Conservation (phyloP, 2,329 filamentous ascomycete species). For the Sclerotinia spermophila region DNA sequence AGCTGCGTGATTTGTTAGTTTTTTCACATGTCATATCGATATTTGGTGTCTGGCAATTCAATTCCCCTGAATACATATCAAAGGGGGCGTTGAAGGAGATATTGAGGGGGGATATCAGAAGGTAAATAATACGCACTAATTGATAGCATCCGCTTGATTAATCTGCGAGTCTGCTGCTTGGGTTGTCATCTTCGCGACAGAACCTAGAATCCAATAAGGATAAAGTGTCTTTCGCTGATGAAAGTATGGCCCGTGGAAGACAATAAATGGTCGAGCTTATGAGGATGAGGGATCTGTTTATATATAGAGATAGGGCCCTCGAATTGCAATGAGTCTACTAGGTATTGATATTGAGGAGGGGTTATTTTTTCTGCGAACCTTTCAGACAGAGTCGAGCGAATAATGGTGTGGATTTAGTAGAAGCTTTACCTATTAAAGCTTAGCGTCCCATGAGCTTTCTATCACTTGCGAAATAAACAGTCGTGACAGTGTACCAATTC, state of each 20-base stretch:
- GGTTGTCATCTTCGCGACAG: background rate
- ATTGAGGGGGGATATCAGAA: background rate
- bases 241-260: too few species aligned
- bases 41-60: background rate
- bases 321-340: background rate
- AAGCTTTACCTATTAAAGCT: background rate
- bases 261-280: background rate
- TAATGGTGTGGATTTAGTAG: background rate
- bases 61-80: background rate
- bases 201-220: background rate
- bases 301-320: background rate
- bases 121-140: slow-evolving; percentile 4
- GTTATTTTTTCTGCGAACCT: background rate
- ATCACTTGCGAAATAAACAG: background rate
- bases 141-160: slow-evolving; percentile 15
- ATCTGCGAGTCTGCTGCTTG: slow-evolving; percentile 9
- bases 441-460: background rate
- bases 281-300: background rate
- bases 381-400: background rate
- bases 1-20: slow-evolving; percentile 31
- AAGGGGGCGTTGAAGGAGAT: background rate
- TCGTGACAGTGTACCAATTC: background rate
- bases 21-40: background rate
- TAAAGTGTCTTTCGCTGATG: too few species aligned
- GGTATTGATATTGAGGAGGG: background rate